Conservation (phyloP, 148 eudicot genomes). For the Vaccinium myrtillus region DNA sequence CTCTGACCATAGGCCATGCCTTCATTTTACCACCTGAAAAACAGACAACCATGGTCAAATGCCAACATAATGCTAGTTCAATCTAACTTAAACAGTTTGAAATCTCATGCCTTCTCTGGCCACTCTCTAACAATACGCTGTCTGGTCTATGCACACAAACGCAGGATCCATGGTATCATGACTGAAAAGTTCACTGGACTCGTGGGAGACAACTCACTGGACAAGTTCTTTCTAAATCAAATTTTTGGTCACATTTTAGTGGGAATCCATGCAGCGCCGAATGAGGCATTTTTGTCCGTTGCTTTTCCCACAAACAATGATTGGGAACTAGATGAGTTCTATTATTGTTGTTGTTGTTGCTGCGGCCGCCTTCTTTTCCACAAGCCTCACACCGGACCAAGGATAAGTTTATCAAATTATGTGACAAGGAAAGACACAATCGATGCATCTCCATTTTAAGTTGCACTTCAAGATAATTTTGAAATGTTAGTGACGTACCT, state of each 20-base stretch:
- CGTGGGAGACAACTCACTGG: neutral
- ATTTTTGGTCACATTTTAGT: neutral
- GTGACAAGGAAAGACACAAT: neutral
- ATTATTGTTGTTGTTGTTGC: too few species aligned
- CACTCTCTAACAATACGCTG: neutral
- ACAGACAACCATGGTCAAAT: neutral
- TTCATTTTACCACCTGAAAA: slow-evolving; percentile 2
- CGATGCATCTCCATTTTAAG: too few species aligned
- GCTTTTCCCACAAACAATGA: neutral
- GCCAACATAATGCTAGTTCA: neutral
- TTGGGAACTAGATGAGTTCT: too few species aligned
- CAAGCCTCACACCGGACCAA: neutral
- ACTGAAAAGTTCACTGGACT: slow-evolving; percentile 4
- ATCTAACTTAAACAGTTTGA: neutral
- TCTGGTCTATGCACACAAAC: neutral
- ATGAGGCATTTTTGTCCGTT: neutral
- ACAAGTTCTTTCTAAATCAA: neutral
- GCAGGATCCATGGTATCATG: neutral
- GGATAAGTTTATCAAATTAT: neutral
- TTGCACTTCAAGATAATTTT: neutral
- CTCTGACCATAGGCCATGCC: neutral
- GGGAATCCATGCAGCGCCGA: neutral
- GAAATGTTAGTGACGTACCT: neutral
- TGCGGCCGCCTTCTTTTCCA: too few species aligned
- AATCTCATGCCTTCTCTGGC: neutral